Percentiles rank a stretch among this genome's conserved stretches.
phyloP scores from a whole-genome alignment of 495 filamentous ascomycete genomes.

The Oidiodendron maius region DNA sequence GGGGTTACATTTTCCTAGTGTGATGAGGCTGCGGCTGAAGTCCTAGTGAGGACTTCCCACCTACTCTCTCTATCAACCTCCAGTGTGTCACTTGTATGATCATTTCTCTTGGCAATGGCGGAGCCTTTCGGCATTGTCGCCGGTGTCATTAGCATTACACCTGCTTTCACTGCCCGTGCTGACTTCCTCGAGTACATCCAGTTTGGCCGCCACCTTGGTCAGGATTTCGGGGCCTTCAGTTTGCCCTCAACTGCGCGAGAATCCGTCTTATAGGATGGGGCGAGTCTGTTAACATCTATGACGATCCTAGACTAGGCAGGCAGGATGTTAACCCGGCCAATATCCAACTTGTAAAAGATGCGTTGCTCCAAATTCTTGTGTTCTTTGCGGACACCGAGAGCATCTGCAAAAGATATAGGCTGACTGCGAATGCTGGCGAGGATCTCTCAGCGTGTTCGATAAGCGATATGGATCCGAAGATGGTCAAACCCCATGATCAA shows the following conservation, averaged over 20 bases:
- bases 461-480: conserved; percentile 15
- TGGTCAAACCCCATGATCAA: too few relatives aligned
- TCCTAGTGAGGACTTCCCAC: too few relatives aligned
- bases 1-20: neutral
- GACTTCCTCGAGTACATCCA: conserved; percentile 37
- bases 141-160: conserved; percentile 34
- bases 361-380: conserved; percentile 20
- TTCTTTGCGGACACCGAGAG: conserved; percentile 20
- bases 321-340: conserved; percentile 1
- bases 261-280: conserved; percentile 26
- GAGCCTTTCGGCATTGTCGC: conserved; percentile 20
- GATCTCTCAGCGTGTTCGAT: conserved; percentile 15
- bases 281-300: conserved; percentile 19
- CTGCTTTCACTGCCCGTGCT: conserved; percentile 36
- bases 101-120: too few relatives aligned
- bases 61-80: too few relatives aligned
- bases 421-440: conserved; percentile 13
- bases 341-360: conserved; percentile 19
- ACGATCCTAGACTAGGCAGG: conserved; percentile 9
- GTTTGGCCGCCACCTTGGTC: conserved; percentile 32
- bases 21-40: neutral
- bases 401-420: conserved; percentile 19
- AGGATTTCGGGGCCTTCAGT: conserved; percentile 16
- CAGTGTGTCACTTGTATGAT: too few relatives aligned
- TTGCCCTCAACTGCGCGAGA: conserved; percentile 28